phyloP scores from a whole-genome alignment of 148 eudicot genomes.

The Nepenthes gracilis region DNA sequence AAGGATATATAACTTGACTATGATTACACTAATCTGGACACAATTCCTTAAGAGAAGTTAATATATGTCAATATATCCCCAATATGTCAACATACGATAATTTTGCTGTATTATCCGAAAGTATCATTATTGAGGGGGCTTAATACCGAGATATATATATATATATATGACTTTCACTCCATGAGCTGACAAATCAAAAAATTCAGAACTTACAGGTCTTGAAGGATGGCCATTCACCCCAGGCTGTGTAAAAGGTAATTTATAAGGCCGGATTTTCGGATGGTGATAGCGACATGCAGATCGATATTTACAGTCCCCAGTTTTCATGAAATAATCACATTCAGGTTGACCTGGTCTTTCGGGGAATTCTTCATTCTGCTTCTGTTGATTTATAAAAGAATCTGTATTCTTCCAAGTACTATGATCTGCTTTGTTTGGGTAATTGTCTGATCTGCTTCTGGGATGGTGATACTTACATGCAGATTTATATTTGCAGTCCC shows the following conservation, averaged over 20 bases:
- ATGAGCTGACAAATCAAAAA: not conserved
- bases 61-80: no score
- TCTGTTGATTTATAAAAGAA: slow-evolving; percentile 12
- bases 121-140: no score
- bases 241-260: slow-evolving; percentile 12
- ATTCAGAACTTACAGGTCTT: slow-evolving; percentile 37
- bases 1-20: no score
- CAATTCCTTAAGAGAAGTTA: no score
- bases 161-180: not conserved
- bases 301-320: slow-evolving; percentile 48
- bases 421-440: no score
- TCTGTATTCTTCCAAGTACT: slow-evolving; percentile 5
- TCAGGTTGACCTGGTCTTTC: slow-evolving; percentile 50
- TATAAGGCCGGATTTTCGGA: slow-evolving; percentile 26
- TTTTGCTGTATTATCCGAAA: no score
- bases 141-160: not conserved
- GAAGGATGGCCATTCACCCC: slow-evolving; percentile 38
- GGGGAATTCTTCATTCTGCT: slow-evolving; percentile 39
- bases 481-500: slow-evolving; percentile 46
- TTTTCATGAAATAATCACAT: slow-evolving; percentile 45
- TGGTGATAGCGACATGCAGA: slow-evolving; percentile 45
- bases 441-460: slow-evolving; percentile 4
- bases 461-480: slow-evolving; percentile 32
- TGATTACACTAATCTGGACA: no score
- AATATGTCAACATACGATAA: no score